Evolutionary conservation across 164 flowering plant species (phyloP).

Genomic region (Brasenia schreberi): DNA sequence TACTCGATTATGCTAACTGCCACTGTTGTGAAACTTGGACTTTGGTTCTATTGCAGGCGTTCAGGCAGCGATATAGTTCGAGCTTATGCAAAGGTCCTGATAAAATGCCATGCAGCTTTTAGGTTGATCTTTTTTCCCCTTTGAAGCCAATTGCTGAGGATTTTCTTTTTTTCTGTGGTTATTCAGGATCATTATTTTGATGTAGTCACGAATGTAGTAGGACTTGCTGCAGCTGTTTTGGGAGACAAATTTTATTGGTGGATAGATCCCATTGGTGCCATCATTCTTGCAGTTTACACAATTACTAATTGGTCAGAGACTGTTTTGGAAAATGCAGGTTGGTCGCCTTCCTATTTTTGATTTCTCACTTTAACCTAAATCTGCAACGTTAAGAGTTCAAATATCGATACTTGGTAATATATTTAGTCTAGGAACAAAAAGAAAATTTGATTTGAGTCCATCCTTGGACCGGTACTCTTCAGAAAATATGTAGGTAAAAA

Average conservation of each 20-base stretch:
- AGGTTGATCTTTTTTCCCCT: neutral
- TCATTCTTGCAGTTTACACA: slow-evolving; percentile 50
- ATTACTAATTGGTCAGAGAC: slow-evolving; percentile 62
- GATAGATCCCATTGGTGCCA: slow-evolving; percentile 70
- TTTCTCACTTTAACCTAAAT: neutral
- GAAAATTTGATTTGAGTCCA: neutral
- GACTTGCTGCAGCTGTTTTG: slow-evolving; percentile 57
- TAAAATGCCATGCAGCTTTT: neutral
- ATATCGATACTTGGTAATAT: neutral
- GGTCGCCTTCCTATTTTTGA: neutral
- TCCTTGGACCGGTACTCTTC: neutral
- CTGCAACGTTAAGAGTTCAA: neutral
- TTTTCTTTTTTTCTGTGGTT: neutral
- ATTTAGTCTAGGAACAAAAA: neutral
- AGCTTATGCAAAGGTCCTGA: slow-evolving; percentile 85
- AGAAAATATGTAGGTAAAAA: neutral
- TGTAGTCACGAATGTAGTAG: slow-evolving; percentile 61
- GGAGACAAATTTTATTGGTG: slow-evolving; percentile 64
- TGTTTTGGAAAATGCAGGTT: slow-evolving; percentile 78
- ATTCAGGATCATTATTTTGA: slow-evolving; percentile 72
- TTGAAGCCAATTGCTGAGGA: neutral
- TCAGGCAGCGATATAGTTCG: slow-evolving; percentile 82
- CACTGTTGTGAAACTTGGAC: slow-evolving; percentile 55
- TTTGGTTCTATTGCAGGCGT: slow-evolving; percentile 81
- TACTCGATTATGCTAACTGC: slow-evolving; percentile 72